phyloP scores from a whole-genome alignment of 352 stramenopile genomes.

The Thraustochytrium striatum region DNA sequence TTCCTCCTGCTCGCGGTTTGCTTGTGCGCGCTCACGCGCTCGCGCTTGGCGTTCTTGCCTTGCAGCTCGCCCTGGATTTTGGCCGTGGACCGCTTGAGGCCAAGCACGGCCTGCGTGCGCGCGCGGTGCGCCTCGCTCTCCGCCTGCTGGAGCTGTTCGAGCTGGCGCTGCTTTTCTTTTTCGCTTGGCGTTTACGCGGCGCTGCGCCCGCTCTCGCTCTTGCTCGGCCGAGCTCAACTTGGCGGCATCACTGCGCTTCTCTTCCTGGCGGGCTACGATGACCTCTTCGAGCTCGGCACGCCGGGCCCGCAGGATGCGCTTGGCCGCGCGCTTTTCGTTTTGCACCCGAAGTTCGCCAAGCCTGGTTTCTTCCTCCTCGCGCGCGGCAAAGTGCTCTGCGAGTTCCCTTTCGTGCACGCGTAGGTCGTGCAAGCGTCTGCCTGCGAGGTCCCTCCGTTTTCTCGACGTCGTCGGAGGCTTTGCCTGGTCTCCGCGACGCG shows the following conservation, averaged over 20 bases:
- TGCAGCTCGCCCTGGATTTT: constrained; percentile 11
- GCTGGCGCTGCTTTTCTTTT: neutral
- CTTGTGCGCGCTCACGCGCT: neutral
- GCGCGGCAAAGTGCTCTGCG: neutral
- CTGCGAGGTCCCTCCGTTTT: neutral
- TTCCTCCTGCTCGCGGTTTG: constrained; percentile 37
- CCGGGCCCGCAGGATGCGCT: neutral
- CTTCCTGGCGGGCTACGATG: neutral
- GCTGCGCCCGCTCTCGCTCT: neutral
- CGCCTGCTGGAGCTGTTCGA: neutral
- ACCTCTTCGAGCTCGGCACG: neutral
- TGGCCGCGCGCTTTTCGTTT: neutral
- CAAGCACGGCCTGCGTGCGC: constrained; percentile 11
- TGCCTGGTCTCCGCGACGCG: neutral
- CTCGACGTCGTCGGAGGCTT: neutral
- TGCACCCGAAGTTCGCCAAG: neutral
- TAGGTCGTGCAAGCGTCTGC: neutral
- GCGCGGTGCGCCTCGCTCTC: neutral
- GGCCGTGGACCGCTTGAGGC: constrained; percentile 16
- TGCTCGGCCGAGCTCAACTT: neutral
- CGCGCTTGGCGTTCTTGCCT: constrained; percentile 3
- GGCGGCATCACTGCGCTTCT: neutral
- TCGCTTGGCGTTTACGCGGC: neutral
- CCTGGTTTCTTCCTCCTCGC: neutral
- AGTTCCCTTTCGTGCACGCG: neutral